Evolutionary conservation across 768 basidiomycete species (phyloP).

Genomic region (Collybia sordida): DNA sequence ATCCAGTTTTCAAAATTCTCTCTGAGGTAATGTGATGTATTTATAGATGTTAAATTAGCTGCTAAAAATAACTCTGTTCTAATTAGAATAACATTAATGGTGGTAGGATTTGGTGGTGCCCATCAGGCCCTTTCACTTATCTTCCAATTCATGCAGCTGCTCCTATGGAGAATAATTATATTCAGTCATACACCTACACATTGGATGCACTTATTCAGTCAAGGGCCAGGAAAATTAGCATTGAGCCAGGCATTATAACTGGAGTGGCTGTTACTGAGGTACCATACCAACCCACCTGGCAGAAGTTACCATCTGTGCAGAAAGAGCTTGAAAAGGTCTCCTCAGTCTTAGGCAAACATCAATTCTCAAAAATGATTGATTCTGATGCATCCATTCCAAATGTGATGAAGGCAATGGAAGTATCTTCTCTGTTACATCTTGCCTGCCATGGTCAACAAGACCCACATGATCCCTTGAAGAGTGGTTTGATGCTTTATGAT

Average conservation of each 20-base stretch:
- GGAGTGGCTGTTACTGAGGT: neutral
- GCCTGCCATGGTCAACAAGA: constrained; percentile 24
- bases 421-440: constrained; percentile 18
- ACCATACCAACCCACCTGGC: neutral
- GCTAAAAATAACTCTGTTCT: neutral
- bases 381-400: constrained; percentile 2
- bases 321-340: neutral
- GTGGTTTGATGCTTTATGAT: constrained; percentile 16
- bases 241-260: neutral
- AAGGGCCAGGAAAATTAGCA: neutral
- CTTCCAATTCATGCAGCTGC: constrained; percentile 15
- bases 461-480: constrained; percentile 14
- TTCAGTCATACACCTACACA: constrained; percentile 14
- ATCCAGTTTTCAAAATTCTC: constrained; percentile 9
- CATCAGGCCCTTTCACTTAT: constrained; percentile 12
- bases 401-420: constrained; percentile 10
- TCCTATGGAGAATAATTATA: neutral
- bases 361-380: neutral
- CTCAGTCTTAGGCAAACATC: neutral
- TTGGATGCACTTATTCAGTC: constrained; percentile 8
- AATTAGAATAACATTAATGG: constrained; percentile 6
- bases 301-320: neutral
- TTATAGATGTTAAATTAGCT: neutral
- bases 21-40: neutral
- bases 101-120: constrained; percentile 18